Percentiles rank a stretch among this genome's conserved stretches.
Conservation (phyloP, 2,329 filamentous ascomycete species). For the Cordyceps militaris region DNA sequence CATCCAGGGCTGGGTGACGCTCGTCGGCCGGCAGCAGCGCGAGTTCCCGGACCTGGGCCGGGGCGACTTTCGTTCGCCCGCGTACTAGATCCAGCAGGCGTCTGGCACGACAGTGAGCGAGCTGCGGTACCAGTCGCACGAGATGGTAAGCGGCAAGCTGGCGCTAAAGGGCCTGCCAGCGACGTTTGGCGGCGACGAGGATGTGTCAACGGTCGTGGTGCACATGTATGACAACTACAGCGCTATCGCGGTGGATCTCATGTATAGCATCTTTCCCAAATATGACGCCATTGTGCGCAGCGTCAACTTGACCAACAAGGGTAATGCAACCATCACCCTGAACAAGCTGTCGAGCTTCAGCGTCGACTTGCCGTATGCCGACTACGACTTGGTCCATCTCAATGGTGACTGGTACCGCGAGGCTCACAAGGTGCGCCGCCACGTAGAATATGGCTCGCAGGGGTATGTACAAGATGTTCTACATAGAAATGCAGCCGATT, state of each 20-base stretch:
- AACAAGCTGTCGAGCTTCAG: slow-evolving; percentile 55
- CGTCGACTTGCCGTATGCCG: slow-evolving; percentile 51
- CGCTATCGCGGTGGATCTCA: slow-evolving; percentile 49
- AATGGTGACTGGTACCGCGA: slow-evolving; percentile 58
- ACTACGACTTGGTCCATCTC: slow-evolving; percentile 56
- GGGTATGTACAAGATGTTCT: slow-evolving; percentile 31
- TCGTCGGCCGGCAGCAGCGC: slow-evolving; percentile 44
- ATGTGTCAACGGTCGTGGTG: slow-evolving; percentile 53
- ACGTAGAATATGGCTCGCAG: slow-evolving; percentile 49
- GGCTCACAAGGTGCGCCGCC: slow-evolving; percentile 45
- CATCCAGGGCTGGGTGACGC: slow-evolving; percentile 45
- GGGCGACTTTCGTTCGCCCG: slow-evolving; percentile 56
- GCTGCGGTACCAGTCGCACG: slow-evolving; percentile 51
- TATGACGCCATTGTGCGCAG: slow-evolving; percentile 56
- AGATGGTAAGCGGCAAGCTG: slow-evolving; percentile 50
- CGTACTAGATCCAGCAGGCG: slow-evolving; percentile 52
- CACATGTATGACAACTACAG: slow-evolving; percentile 53
- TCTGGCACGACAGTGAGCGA: slow-evolving; percentile 52
- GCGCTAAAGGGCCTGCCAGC: slow-evolving; percentile 48
- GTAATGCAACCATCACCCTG: slow-evolving; percentile 43
- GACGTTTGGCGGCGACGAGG: slow-evolving; percentile 47
- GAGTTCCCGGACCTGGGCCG: slow-evolving; percentile 59
- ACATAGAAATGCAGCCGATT: neutral
- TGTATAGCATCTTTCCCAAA: slow-evolving; percentile 56
- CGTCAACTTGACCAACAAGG: slow-evolving; percentile 54